Percentiles rank a stretch among this genome's conserved stretches.
Evolutionary conservation across 2,329 filamentous ascomycete species (phyloP).

Genomic region (Sarocladiaceae sp.): DNA sequence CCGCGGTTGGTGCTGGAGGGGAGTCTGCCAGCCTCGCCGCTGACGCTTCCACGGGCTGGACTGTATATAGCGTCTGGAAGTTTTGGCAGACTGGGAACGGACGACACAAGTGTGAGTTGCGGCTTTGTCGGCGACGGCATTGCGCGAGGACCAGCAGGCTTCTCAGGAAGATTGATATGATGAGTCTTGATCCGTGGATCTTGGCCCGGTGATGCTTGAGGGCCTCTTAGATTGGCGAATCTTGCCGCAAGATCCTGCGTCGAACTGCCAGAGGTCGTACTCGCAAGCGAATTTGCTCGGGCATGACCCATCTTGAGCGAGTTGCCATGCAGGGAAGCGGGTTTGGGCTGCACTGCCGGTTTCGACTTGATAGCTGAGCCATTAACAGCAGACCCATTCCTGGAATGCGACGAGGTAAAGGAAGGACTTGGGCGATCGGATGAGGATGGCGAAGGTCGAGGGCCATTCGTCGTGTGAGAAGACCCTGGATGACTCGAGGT

Average conservation of each 20-base stretch:
- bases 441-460: constrained; percentile 13
- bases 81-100: constrained; percentile 60
- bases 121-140: constrained; percentile 44
- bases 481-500: constrained; percentile 17
- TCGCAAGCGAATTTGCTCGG: constrained; percentile 22
- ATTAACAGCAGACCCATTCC: constrained; percentile 12
- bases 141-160: constrained; percentile 43
- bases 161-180: constrained; percentile 32
- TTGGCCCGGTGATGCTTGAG: constrained; percentile 36
- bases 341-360: constrained; percentile 60
- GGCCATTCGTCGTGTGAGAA: constrained; percentile 13
- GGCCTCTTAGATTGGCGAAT: constrained; percentile 52
- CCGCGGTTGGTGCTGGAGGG: constrained; percentile 62
- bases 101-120: constrained; percentile 44
- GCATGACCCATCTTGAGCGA: constrained; percentile 31
- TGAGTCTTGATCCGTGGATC: constrained; percentile 51
- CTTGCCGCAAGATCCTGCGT: constrained; percentile 48
- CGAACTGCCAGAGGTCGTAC: constrained; percentile 18
- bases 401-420: constrained; percentile 10
- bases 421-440: not conserved
- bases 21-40: constrained; percentile 59
- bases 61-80: constrained; percentile 73
- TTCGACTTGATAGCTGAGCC: constrained; percentile 30
- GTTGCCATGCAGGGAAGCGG: constrained; percentile 61
- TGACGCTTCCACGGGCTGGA: constrained; percentile 68